phyloP scores from a whole-genome alignment of 768 basidiomycete genomes.

The Mycena olivaceomarginata region DNA sequence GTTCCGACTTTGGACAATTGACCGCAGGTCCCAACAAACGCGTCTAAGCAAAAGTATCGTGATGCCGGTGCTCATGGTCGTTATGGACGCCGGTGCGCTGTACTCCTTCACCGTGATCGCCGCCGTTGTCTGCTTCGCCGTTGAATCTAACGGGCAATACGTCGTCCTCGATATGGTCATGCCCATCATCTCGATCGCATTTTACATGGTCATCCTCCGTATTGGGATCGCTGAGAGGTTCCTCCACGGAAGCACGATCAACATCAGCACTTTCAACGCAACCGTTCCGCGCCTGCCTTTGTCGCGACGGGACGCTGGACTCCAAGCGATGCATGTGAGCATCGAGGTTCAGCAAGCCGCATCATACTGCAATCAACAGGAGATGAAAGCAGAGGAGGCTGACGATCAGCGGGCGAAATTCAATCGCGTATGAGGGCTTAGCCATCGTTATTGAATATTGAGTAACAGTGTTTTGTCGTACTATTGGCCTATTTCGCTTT shows the following conservation, averaged over 20 bases:
- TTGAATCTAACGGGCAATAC: constrained; percentile 54
- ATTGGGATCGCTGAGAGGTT: constrained; percentile 47
- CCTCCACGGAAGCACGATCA: not conserved
- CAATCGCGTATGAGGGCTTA: no score
- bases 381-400: no score
- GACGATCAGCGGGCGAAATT: no score
- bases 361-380: not conserved
- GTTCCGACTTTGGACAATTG: constrained; percentile 25
- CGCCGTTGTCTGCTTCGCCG: constrained; percentile 53
- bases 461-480: no score
- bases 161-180: constrained; percentile 59
- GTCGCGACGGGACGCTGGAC: not conserved
- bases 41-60: constrained; percentile 41
- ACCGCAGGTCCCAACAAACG: constrained; percentile 51
- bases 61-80: constrained; percentile 51
- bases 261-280: not conserved
- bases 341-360: constrained; percentile 9
- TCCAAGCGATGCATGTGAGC: constrained; percentile 21
- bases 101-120: constrained; percentile 59
- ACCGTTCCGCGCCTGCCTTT: not conserved
- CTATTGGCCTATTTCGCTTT: no score
- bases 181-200: constrained; percentile 63
- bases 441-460: no score
- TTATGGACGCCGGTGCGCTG: constrained; percentile 61
- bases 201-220: constrained; percentile 65